Conservation (phyloP, 257 asterid genomes). For the Nicotiana attenuata region DNA sequence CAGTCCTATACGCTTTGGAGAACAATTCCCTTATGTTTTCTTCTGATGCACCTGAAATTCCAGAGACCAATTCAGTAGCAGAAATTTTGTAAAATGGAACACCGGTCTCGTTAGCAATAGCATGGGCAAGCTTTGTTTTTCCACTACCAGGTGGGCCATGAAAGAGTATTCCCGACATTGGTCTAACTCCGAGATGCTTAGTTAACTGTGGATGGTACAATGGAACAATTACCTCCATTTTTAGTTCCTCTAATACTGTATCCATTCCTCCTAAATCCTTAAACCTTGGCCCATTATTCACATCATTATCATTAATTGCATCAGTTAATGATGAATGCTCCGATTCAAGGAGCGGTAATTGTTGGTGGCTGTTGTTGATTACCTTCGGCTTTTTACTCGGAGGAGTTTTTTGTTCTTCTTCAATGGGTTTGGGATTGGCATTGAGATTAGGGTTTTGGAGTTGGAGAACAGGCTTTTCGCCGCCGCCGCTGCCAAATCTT, state of each 20-base stretch:
- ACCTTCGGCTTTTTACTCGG: constrained; percentile 23
- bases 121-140: constrained; percentile 85
- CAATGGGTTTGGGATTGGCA: neutral
- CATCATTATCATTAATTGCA: constrained; percentile 22
- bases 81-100: constrained; percentile 74
- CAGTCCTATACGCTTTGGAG: constrained; percentile 68
- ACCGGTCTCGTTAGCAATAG: constrained; percentile 89
- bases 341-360: constrained; percentile 39
- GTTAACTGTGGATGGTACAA: constrained; percentile 56
- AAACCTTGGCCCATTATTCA: constrained; percentile 46
- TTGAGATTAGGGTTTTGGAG: neutral
- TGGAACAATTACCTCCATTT: constrained; percentile 70
- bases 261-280: constrained; percentile 86
- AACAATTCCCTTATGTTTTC: constrained; percentile 77
- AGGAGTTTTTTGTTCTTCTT: constrained; percentile 18
- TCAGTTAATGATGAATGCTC: constrained; percentile 49
- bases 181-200: constrained; percentile 55
- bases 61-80: constrained; percentile 92
- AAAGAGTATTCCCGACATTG: constrained; percentile 72
- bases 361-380: constrained; percentile 33
- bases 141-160: constrained; percentile 99
- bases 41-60: constrained; percentile 89
- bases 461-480: constrained; percentile 6
- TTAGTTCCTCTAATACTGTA: constrained; percentile 56
- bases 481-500: no score